phyloP scores from a whole-genome alignment of 805 yeast genomes.

The Candida palmyrensis region DNA sequence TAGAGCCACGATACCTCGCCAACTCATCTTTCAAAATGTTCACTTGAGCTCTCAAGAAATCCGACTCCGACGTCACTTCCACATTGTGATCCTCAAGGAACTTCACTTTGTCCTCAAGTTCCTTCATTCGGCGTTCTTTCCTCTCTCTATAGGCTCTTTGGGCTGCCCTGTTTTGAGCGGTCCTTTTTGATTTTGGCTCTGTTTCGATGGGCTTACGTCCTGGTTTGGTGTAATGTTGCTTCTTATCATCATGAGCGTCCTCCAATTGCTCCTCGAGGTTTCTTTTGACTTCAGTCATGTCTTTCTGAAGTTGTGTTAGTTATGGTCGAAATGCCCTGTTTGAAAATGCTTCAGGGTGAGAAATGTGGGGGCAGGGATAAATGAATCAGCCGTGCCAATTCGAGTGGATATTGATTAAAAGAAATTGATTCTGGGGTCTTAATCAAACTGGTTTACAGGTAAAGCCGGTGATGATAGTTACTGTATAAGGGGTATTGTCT shows the following conservation, averaged over 20 bases:
- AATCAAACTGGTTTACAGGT: too few relatives aligned
- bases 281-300: conserved; percentile 30
- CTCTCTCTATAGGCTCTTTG: conserved; percentile 96
- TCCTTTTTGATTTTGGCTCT: conserved; percentile 83
- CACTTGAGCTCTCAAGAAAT: conserved; percentile 71
- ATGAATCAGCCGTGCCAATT: too few relatives aligned
- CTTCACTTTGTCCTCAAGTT: conserved; percentile 73
- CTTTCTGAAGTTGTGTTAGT: background rate
- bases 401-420: too few relatives aligned
- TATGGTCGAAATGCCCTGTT: too few relatives aligned
- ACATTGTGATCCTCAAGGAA: conserved; percentile 67
- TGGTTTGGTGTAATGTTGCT: conserved; percentile 45
- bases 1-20: conserved; percentile 46
- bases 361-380: too few relatives aligned
- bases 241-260: conserved; percentile 30
- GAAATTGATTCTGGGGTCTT: too few relatives aligned
- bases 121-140: conserved; percentile 81
- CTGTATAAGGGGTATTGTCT: too few relatives aligned
- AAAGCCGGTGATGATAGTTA: too few relatives aligned
- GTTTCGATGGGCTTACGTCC: conserved; percentile 78
- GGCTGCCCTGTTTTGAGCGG: conserved; percentile 98
- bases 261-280: conserved; percentile 17
- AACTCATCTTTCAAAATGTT: conserved; percentile 69
- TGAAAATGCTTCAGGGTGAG: too few relatives aligned
- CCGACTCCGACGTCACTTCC: conserved; percentile 65